These are phyloP conservation scores for Fimicolochytrium jonesii DNA, from an alignment of 192 early-diverging fungal species.

Conservation along the genomic window DNA sequence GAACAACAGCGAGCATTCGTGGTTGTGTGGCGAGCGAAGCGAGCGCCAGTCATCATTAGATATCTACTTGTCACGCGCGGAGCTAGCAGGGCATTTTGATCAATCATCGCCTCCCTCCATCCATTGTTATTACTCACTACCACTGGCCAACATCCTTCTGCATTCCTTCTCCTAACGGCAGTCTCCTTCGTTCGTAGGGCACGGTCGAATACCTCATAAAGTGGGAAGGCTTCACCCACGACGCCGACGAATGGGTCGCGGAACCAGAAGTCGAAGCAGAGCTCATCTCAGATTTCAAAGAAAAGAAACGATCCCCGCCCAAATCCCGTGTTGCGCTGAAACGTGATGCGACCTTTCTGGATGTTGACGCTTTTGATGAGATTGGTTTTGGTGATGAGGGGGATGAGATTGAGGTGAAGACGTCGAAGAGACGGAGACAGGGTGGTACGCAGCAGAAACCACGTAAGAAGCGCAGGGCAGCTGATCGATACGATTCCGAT, in stretches of 20 bases:
- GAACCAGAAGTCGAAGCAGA: constrained; percentile 10
- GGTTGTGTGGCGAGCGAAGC: not conserved
- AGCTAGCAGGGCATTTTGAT: not conserved
- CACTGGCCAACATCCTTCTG: too few relatives aligned
- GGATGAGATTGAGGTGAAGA: not conserved
- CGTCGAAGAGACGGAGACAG: not conserved
- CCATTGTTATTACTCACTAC: not conserved
- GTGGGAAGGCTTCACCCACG: constrained; percentile 9
- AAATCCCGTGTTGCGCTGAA: too few relatives aligned
- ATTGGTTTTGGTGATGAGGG: constrained; percentile 11
- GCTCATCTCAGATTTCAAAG: constrained; percentile 8
- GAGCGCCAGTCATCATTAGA: too few relatives aligned
- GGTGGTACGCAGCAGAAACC: not conserved
- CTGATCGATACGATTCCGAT: too few relatives aligned
- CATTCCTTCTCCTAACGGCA: too few relatives aligned
- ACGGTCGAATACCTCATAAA: constrained; percentile 14
- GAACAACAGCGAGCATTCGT: not conserved
- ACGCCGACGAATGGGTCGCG: constrained; percentile 20
- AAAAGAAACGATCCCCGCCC: constrained; percentile 14
- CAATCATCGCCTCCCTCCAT: too few relatives aligned
- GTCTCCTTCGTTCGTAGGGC: not conserved
- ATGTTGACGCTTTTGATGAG: constrained; percentile 10
- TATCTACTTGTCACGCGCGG: not conserved
- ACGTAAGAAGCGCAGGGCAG: too few relatives aligned
- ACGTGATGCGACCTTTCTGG: too few relatives aligned